phyloP scores from a whole-genome alignment of 2,329 filamentous ascomycete species.

The Epichloe coenophiala region DNA sequence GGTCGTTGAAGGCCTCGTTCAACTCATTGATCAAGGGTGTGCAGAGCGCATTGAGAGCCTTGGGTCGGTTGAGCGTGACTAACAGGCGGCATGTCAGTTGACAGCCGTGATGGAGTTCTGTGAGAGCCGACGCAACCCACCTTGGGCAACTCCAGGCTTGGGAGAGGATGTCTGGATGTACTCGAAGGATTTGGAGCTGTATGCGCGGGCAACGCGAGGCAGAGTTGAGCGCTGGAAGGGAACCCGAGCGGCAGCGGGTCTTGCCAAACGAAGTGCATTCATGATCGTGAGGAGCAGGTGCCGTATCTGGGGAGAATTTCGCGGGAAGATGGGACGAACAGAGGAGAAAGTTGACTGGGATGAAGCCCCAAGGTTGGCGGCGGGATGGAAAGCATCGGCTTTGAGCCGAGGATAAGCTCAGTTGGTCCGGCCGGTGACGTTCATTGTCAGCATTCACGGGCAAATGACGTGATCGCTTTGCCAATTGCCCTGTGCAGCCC shows the following conservation, averaged over 20 bases:
- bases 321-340: neutral
- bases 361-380: neutral
- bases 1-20: conserved; percentile 59
- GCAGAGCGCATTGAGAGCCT: conserved; percentile 87
- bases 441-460: neutral
- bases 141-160: conserved; percentile 78
- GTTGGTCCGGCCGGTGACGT: no score
- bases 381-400: conserved; percentile 18
- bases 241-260: conserved; percentile 36
- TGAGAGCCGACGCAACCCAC: conserved; percentile 33
- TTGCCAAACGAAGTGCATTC: conserved; percentile 41
- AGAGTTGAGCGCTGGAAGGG: conserved; percentile 42
- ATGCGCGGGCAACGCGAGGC: conserved; percentile 39
- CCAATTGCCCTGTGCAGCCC: neutral
- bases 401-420: conserved; percentile 8
- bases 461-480: conserved; percentile 11
- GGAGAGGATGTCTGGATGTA: conserved; percentile 72
- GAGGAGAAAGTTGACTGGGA: neutral
- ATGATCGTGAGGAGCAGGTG: conserved; percentile 18
- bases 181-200: conserved; percentile 53
- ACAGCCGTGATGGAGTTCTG: neutral
- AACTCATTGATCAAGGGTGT: conserved; percentile 85
- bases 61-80: conserved; percentile 91
- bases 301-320: neutral
- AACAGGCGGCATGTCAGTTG: conserved; percentile 7